phyloP scores from a whole-genome alignment of 2,329 filamentous ascomycete species.

The Sclerotinia subarctica region DNA sequence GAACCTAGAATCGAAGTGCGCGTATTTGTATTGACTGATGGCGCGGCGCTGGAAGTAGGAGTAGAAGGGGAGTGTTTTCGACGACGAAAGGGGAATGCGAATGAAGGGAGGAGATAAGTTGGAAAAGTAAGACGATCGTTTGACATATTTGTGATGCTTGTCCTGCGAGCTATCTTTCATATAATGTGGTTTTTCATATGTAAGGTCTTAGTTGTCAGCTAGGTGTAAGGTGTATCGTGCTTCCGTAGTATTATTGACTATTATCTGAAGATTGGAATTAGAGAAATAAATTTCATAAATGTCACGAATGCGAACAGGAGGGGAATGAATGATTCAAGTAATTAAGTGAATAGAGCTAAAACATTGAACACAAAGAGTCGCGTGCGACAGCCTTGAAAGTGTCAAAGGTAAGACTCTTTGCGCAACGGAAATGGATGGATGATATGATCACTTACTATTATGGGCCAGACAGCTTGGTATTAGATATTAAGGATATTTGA shows the following conservation, averaged over 20 bases:
- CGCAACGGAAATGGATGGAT: slow-evolving; percentile 6
- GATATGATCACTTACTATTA: slow-evolving; percentile 8
- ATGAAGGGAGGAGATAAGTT: slow-evolving; percentile 51
- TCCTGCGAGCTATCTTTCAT: not conserved
- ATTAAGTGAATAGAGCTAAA: not conserved
- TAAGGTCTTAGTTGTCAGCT: not conserved
- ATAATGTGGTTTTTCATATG: not conserved
- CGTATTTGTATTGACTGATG: slow-evolving; percentile 17
- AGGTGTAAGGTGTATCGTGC: not conserved
- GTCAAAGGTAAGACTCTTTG: slow-evolving; percentile 5
- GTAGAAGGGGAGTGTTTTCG: slow-evolving; percentile 39
- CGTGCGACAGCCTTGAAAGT: slow-evolving; percentile 1
- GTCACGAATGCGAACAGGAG: not conserved
- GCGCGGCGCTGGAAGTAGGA: slow-evolving; percentile 28
- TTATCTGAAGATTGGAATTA: not conserved
- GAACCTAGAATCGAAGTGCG: slow-evolving; percentile 36
- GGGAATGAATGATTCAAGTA: not conserved
- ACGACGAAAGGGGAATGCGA: slow-evolving; percentile 47
- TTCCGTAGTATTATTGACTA: not conserved
- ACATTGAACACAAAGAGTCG: slow-evolving; percentile 8
- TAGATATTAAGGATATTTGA: not conserved
- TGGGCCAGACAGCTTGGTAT: not conserved
- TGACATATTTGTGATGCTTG: slow-evolving; percentile 6
- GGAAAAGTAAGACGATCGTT: slow-evolving; percentile 42
- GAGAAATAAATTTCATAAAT: not conserved